These are phyloP conservation scores for Neoboletus subvelutipes DNA, from an alignment of 768 basidiomycete species.

Conservation along the genomic window DNA sequence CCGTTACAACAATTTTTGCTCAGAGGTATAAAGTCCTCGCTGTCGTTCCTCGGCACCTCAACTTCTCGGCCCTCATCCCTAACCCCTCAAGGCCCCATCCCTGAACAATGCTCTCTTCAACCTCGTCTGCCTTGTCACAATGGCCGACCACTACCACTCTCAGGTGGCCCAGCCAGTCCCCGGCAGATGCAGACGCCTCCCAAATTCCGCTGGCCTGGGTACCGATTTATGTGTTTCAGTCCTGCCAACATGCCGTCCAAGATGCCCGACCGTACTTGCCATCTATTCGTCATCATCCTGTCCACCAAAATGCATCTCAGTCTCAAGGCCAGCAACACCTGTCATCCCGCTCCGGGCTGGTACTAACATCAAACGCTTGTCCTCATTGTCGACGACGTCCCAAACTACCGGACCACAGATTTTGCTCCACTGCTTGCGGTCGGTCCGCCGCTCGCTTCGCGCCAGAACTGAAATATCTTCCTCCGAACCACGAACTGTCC, in stretches of 20 bases:
- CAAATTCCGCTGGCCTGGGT: background rate
- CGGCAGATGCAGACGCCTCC: too few relatives aligned
- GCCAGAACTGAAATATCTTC: slow-evolving; percentile 17
- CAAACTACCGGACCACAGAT: slow-evolving; percentile 17
- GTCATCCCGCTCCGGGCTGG: background rate
- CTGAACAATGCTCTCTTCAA: slow-evolving; percentile 6
- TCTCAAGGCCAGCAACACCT: background rate
- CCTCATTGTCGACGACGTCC: slow-evolving; percentile 16
- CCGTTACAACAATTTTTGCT: background rate
- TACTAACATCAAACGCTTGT: slow-evolving; percentile 5
- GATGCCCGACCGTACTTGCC: background rate
- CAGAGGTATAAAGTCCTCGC: background rate
- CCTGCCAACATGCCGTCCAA: background rate
- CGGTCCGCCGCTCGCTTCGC: slow-evolving; percentile 12
- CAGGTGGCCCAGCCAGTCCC: background rate
- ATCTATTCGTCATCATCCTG: background rate
- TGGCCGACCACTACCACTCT: background rate
- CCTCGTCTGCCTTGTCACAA: background rate
- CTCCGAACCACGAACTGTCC: slow-evolving; percentile 5
- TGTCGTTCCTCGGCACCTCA: background rate
- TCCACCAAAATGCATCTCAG: too few relatives aligned
- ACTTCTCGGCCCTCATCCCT: background rate
- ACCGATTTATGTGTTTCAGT: background rate
- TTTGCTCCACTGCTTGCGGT: slow-evolving; percentile 20
- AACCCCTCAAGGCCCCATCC: too few relatives aligned